Evolutionary conservation across 495 filamentous ascomycete genomes (phyloP).

Genomic region (Neurospora intermedia): DNA sequence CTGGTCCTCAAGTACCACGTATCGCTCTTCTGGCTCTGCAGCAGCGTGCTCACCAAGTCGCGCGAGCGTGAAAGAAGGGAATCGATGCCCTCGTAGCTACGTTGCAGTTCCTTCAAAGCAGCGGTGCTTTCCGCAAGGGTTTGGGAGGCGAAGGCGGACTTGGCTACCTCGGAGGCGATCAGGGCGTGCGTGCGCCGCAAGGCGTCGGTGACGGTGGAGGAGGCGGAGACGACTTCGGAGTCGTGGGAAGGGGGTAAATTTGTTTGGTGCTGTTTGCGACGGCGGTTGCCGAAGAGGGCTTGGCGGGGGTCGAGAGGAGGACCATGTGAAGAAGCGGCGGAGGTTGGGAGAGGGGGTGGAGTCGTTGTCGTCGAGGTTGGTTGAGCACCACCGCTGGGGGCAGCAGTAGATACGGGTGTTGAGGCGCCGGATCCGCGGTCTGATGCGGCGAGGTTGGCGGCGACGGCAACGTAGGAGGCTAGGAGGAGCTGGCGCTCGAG

Average conservation of each 20-base stretch:
- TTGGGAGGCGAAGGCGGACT: constrained; percentile 78
- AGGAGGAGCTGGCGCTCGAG: constrained; percentile 72
- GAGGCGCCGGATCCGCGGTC: constrained; percentile 11
- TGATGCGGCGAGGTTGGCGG: constrained; percentile 22
- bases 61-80: constrained; percentile 60
- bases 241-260: constrained; percentile 35
- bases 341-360: constrained; percentile 22
- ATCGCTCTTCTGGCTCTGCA: constrained; percentile 84
- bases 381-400: neutral
- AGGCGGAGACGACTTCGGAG: constrained; percentile 59
- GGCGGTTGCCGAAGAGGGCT: constrained; percentile 17
- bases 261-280: constrained; percentile 8
- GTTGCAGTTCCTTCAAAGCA: constrained; percentile 66
- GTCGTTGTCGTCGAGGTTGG: constrained; percentile 8
- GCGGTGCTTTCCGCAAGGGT: constrained; percentile 73
- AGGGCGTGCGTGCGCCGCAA: constrained; percentile 75
- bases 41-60: constrained; percentile 64
- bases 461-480: constrained; percentile 41
- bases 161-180: constrained; percentile 70
- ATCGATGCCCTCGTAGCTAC: constrained; percentile 70
- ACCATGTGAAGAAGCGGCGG: constrained; percentile 1
- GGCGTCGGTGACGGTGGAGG: constrained; percentile 72
- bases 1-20: constrained; percentile 93
- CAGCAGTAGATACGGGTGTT: neutral
- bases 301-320: neutral